Evolutionary conservation across 441 rosid genomes (phyloP).

Genomic region (Populus tomentosa): DNA sequence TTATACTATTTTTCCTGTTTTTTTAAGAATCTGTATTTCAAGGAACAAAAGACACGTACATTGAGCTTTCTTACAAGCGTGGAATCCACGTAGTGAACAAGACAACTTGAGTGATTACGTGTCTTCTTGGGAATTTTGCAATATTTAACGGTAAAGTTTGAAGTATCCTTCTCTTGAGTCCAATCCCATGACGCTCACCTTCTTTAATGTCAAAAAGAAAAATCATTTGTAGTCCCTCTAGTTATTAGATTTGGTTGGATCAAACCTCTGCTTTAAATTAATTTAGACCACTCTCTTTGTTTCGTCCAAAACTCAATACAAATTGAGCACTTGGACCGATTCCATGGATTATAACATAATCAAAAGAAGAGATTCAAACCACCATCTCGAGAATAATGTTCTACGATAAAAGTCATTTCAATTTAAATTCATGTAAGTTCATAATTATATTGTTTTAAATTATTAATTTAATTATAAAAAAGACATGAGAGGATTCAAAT

Average conservation of each 20-base stretch:
- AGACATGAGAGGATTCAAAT: no score
- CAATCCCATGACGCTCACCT: neutral
- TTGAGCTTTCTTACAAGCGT: neutral
- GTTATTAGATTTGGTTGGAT: neutral
- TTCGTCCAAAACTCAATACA: no score
- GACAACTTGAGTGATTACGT: neutral
- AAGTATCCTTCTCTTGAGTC: neutral
- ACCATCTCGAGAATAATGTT: no score
- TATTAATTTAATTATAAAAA: no score
- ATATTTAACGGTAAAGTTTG: neutral
- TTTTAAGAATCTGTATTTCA: neutral
- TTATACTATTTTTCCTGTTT: neutral
- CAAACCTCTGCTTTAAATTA: neutral
- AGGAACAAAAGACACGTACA: neutral
- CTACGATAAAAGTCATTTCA: no score
- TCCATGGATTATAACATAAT: no score
- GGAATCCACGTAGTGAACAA: neutral
- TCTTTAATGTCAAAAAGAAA: neutral
- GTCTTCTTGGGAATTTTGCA: neutral
- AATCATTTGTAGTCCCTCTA: neutral
- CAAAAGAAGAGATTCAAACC: no score
- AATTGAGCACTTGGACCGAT: no score
- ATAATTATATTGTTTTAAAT: no score
- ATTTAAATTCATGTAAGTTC: no score
- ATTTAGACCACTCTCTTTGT: no score